These are phyloP conservation scores for Microbotryomycetes sp. DNA, from an alignment of 1,284 basidiomycete species.

Conservation along the genomic window DNA sequence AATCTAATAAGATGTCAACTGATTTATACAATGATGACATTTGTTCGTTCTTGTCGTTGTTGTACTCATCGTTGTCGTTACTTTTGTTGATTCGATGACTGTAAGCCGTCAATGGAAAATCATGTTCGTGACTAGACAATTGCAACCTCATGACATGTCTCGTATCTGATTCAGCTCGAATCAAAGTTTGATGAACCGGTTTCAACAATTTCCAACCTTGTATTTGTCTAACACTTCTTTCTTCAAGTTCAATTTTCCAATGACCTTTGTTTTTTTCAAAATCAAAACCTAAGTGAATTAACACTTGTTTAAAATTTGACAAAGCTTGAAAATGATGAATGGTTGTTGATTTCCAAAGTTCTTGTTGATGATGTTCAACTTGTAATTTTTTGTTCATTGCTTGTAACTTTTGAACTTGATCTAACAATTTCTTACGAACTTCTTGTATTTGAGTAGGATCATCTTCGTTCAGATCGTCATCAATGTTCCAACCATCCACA, in stretches of 20 bases:
- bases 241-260: background rate
- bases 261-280: background rate
- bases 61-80: background rate
- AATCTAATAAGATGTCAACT: background rate
- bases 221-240: background rate
- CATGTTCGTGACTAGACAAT: background rate
- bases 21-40: background rate
- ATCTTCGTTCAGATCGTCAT: background rate
- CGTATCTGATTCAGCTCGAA: background rate
- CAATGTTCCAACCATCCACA: background rate
- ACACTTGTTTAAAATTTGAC: background rate
- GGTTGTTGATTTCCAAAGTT: background rate
- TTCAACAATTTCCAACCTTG: background rate
- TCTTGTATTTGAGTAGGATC: too few relatives aligned
- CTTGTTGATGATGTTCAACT: background rate
- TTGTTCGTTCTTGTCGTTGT: too few relatives aligned
- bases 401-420: background rate
- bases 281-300: background rate
- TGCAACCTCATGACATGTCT: background rate
- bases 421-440: background rate
- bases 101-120: conserved; percentile 7
- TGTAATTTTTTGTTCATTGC: background rate
- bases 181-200: background rate
- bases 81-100: too few relatives aligned
- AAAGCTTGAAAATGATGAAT: background rate